Percentiles rank a stretch among this genome's conserved stretches.
These are phyloP conservation scores for Verticillium alfalfae DNA, from an alignment of 2,329 filamentous ascomycete species.

Conservation along the genomic window DNA sequence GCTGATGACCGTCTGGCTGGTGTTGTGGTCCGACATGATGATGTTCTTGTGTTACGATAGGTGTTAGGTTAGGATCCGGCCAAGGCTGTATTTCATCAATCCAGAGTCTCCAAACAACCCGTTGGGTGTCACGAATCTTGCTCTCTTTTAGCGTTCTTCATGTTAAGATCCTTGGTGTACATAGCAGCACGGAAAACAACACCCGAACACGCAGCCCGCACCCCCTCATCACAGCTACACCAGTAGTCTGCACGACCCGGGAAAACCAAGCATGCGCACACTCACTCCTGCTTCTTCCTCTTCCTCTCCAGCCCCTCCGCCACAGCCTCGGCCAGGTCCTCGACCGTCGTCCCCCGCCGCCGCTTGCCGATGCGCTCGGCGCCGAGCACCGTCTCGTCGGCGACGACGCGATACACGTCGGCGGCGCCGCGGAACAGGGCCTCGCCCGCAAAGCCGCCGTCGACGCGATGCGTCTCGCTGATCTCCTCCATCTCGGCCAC, in stretches of 20 bases:
- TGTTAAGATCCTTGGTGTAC: too few species aligned
- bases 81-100: too few species aligned
- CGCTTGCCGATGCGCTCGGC: constrained; percentile 52
- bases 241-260: too few species aligned
- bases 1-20: constrained; percentile 6
- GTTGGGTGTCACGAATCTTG: too few species aligned
- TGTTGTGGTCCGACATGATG: neutral
- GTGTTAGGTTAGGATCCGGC: too few species aligned
- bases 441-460: constrained; percentile 54
- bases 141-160: neutral
- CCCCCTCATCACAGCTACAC: neutral
- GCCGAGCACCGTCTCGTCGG: constrained; percentile 55
- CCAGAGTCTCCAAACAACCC: too few species aligned
- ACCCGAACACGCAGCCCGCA: neutral
- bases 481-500: constrained; percentile 76
- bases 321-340: constrained; percentile 49
- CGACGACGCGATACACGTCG: constrained; percentile 54
- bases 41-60: neutral
- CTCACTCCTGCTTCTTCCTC: constrained; percentile 27
- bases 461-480: constrained; percentile 55
- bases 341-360: constrained; percentile 47
- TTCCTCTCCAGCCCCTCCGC: constrained; percentile 41
- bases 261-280: neutral
- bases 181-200: neutral
- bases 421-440: constrained; percentile 54